Conservation (phyloP, 2,329 filamentous ascomycete species). For the Sodiomyces alkalinus region DNA sequence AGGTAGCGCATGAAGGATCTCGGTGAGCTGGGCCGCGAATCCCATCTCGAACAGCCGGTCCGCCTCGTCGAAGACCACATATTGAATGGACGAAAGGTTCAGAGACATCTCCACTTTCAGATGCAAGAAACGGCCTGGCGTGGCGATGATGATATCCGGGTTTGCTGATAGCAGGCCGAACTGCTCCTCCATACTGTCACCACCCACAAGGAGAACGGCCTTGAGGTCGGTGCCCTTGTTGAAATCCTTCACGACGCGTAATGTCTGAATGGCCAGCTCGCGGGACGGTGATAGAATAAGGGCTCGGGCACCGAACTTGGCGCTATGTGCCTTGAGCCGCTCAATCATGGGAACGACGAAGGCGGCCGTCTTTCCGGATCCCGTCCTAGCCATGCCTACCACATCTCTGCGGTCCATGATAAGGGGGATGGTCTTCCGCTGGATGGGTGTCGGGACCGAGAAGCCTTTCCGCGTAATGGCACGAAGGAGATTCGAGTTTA, state of each 20-base stretch:
- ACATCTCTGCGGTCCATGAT: conserved; percentile 84
- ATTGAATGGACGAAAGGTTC: conserved; percentile 78
- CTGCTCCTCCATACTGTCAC: conserved; percentile 90
- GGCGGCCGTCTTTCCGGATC: conserved; percentile 93
- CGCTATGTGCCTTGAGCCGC: conserved; percentile 74
- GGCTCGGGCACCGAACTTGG: conserved; percentile 70
- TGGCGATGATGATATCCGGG: conserved; percentile 94
- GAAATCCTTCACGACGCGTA: conserved; percentile 94
- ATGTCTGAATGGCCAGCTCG: conserved; percentile 84
- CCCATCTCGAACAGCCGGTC: conserved; percentile 98
- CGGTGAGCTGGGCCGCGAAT: conserved; percentile 81
- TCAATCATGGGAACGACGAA: conserved; percentile 99
- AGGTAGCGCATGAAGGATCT: conserved; percentile 83
- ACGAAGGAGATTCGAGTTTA: conserved; percentile 72
- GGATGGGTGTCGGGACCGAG: conserved; percentile 90
- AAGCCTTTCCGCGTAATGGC: conserved; percentile 91
- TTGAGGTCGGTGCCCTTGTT: conserved; percentile 81
- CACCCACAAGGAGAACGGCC: conserved; percentile 80
- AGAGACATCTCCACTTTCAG: conserved; percentile 92
- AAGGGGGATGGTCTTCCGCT: conserved; percentile 88
- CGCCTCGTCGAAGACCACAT: conserved; percentile 95
- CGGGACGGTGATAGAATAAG: conserved; percentile 84
- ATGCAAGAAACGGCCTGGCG: conserved; percentile 90
- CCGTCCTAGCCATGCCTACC: conserved; percentile 98
- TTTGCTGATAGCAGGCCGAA: conserved; percentile 87